Evolutionary conservation across 768 basidiomycete species (phyloP).

Genomic region (Amanita thiersii): DNA sequence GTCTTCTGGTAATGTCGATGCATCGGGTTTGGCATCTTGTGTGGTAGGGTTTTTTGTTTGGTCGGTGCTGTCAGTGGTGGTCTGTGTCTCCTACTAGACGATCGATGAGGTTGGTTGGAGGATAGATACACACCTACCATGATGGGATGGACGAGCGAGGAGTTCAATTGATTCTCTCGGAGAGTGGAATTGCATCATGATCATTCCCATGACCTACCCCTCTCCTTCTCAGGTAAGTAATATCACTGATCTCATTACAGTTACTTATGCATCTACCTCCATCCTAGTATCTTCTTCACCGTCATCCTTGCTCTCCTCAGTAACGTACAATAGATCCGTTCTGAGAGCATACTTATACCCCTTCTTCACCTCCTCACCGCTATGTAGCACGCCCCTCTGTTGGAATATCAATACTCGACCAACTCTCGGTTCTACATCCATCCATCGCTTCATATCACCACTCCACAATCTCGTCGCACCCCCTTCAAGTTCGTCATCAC

Average conservation of each 20-base stretch:
- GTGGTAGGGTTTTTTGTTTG: not conserved
- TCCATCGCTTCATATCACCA: constrained; percentile 17
- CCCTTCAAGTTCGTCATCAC: constrained; percentile 24
- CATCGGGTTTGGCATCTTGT: constrained; percentile 11
- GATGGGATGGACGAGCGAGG: no score
- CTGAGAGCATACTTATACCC: constrained; percentile 34
- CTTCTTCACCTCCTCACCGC: constrained; percentile 30
- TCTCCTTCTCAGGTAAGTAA: no score
- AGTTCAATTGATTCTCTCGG: no score
- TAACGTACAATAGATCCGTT: constrained; percentile 33
- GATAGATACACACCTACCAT: no score
- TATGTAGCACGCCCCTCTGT: constrained; percentile 30
- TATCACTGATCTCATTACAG: no score
- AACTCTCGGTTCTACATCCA: constrained; percentile 34
- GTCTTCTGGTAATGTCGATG: constrained; percentile 25
- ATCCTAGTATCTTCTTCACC: no score
- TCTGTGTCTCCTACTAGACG: not conserved
- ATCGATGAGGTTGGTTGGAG: no score
- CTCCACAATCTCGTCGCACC: constrained; percentile 33
- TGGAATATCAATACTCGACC: constrained; percentile 40
- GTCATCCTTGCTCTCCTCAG: no score
- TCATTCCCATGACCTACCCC: no score
- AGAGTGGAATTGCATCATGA: no score
- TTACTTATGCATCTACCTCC: no score
- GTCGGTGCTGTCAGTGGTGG: not conserved